Conservation (phyloP, 2,329 filamentous ascomycete genomes). For the Ophiocordyceps unilateralis region DNA sequence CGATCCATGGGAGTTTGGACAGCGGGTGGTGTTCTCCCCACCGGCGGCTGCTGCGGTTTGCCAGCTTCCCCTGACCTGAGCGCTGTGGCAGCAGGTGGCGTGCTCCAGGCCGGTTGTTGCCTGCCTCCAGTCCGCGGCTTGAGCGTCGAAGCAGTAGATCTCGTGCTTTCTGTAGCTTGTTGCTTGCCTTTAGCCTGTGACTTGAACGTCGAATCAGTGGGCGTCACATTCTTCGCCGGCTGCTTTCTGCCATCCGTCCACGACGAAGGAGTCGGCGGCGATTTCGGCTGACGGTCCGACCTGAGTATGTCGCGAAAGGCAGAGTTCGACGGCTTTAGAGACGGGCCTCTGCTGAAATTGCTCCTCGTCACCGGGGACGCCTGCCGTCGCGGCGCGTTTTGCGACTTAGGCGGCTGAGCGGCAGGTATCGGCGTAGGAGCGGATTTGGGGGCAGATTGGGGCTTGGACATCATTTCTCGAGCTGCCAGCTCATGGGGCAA, state of each 20-base stretch:
- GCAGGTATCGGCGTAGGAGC: slow-evolving; percentile 1
- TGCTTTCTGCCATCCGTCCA: slow-evolving; percentile 8
- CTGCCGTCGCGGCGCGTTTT: neutral
- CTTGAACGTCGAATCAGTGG: neutral
- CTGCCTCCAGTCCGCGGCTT: no score
- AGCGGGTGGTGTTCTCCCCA: neutral
- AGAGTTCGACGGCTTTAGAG: slow-evolving; percentile 6
- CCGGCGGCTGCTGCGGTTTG: no score
- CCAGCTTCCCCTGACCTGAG: no score
- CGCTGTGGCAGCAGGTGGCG: no score
- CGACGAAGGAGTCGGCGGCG: slow-evolving; percentile 9
- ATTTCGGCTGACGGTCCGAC: slow-evolving; percentile 9
- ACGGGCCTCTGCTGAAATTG: neutral
- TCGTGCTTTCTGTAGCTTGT: no score
- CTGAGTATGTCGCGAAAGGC: slow-evolving; percentile 17
- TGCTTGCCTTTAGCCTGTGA: no score
- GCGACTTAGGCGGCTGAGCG: neutral
- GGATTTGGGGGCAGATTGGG: neutral
- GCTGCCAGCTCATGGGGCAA: slow-evolving; percentile 22
- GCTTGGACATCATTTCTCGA: slow-evolving; percentile 10
- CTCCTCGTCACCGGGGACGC: neutral
- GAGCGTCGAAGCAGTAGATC: no score
- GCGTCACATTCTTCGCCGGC: neutral
- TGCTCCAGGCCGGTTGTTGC: no score
- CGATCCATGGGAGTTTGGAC: neutral